Base-by-base conservation (phyloP, 2,329 filamentous ascomycete genomes). In the Lasiodiplodia sp. region DNA sequence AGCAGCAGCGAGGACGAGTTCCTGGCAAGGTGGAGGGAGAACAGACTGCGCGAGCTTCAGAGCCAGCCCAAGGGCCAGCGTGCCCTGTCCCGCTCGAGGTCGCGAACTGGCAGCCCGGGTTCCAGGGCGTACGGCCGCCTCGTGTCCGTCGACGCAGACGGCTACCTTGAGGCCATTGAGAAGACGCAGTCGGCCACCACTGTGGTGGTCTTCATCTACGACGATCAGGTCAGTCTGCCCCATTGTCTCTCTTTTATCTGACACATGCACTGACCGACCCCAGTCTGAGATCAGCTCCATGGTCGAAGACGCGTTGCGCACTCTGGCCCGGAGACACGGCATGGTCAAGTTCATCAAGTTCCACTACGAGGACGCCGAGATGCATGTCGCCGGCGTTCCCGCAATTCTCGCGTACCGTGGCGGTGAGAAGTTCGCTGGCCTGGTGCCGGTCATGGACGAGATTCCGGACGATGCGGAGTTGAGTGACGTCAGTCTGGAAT, bases 91-190 rank as follows among this genome's bases (percentile, higher is more conserved):
- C 89, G 60, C 86, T 86, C 25, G 37, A 72, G 73, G 70, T 91
- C 85, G 71, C 85, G 91, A 75, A 88, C 90, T 75, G 91, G 88
- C 65, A 95, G 91, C 78, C 93, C 93, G 0, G 94, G 91, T 74
- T 87, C 91, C 71, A 85, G 92, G 72, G 85, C 91, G 69, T 98
- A 92, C 77, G 96, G 96, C 25, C 87, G 87, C 14, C 83, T 98
- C 71, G 91, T 94, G 70, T 87, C 89, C 69, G 96, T 98, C 1
- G 94, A 98, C 83, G 95, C 93, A 8, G 84, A 91, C 72, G 96
- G 94, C 21, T 99, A 97, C 75, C 87, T 99, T n/a, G 94, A 98
- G 79, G 94, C 95, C 67, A 93, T 98, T 73, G 96, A 99, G 82
- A 96, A 93, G 81, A 93, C 95, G 4, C 86, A 89, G 49, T 82